Evolutionary conservation across 106 monocot genomes (phyloP).

Genomic region (Acanthochlamys bracteata): DNA sequence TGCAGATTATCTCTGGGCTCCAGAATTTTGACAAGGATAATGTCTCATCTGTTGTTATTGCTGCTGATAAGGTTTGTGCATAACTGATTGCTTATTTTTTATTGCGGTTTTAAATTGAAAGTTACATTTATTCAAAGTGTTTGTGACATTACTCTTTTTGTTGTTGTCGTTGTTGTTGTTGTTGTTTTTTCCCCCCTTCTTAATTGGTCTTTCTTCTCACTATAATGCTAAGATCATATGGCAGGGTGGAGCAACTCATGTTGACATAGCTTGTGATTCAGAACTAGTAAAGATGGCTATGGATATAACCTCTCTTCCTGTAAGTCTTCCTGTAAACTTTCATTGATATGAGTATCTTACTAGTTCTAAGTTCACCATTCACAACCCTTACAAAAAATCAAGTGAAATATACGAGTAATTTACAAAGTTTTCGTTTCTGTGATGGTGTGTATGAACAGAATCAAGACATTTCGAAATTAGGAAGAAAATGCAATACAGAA

Average conservation of each 20-base stretch:
- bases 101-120: not conserved
- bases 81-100: not conserved
- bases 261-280: conserved; percentile 94
- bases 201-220: not conserved
- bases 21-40: conserved; percentile 72
- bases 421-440: no score
- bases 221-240: not conserved
- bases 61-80: conserved; percentile 75
- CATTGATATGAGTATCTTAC: no score
- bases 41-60: conserved; percentile 69
- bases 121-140: no score
- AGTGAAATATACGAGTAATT: no score
- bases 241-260: conserved; percentile 92
- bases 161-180: not conserved
- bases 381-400: no score
- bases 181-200: not conserved
- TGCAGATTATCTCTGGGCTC: conserved; percentile 84
- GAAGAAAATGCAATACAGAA: no score
- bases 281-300: conserved; percentile 75
- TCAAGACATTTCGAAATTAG: no score
- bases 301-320: conserved; percentile 80
- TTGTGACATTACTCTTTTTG: no score
- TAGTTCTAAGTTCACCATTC: no score
- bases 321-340: conserved; percentile 18
- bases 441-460: no score